Conservation (phyloP, 2,329 filamentous ascomycete genomes). For the Aspergillus hiratsukae region DNA sequence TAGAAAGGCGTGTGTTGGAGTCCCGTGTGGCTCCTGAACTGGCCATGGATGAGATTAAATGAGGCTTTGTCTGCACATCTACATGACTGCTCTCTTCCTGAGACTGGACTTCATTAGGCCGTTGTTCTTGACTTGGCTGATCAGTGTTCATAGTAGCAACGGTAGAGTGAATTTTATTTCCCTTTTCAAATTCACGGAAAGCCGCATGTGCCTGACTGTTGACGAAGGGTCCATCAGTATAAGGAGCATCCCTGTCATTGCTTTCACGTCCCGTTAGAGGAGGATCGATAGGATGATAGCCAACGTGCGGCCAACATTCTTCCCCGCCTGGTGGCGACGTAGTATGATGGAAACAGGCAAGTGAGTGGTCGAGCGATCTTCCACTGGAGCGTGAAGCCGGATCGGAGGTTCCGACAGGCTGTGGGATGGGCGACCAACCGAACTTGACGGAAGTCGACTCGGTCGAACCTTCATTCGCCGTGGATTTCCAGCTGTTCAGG, state of each 20-base stretch:
- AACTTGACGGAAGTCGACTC: background rate
- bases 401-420: background rate
- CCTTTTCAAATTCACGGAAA: background rate
- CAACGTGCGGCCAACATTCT: background rate
- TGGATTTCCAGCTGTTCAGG: background rate
- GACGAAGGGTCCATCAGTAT: conserved; percentile 21
- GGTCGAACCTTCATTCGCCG: background rate
- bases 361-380: conserved; percentile 6
- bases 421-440: background rate
- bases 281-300: background rate
- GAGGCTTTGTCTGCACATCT: background rate
- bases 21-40: background rate
- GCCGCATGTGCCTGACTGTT: background rate
- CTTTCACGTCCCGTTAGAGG: background rate
- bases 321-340: background rate
- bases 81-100: background rate
- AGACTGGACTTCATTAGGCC: background rate
- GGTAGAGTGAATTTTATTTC: background rate
- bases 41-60: background rate
- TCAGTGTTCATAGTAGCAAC: too few species aligned
- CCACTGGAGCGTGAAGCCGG: background rate
- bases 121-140: background rate
- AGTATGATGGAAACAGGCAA: conserved; percentile 1
- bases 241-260: background rate
- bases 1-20: conserved; percentile 12